phyloP scores from a whole-genome alignment of 345 rosid genomes.

The Gossypium rotundifolium region DNA sequence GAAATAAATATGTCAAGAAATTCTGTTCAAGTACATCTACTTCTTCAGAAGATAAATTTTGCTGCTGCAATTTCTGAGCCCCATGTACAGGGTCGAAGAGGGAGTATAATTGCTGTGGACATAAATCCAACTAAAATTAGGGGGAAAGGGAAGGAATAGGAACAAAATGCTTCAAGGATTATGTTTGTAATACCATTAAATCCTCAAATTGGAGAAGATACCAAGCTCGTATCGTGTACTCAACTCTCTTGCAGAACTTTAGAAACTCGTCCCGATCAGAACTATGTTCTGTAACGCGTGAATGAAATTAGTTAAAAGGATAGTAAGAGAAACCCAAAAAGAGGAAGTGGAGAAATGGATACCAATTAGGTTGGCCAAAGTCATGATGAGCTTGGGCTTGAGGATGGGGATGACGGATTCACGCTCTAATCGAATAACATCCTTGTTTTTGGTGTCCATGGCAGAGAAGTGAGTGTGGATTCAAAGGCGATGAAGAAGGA shows the following conservation, averaged over 20 bases:
- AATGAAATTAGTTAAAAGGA: too few species aligned
- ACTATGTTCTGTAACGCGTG: constrained; percentile 45
- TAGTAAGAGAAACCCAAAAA: background rate
- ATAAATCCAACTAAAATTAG: constrained; percentile 11
- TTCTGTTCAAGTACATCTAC: constrained; percentile 82
- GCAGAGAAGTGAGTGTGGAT: too few species aligned
- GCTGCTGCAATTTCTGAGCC: constrained; percentile 68
- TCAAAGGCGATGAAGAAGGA: too few species aligned
- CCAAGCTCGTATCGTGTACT: constrained; percentile 97
- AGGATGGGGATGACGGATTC: constrained; percentile 93
- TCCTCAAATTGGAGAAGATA: constrained; percentile 90
- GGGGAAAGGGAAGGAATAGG: constrained; percentile 5
- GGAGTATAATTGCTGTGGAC: constrained; percentile 82
- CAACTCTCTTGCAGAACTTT: constrained; percentile 86
- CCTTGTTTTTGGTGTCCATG: constrained; percentile 33
- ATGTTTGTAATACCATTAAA: constrained; percentile 53
- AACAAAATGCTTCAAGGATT: background rate
- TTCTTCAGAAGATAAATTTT: constrained; percentile 55
- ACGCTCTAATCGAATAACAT: constrained; percentile 72
- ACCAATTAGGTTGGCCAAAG: constrained; percentile 94
- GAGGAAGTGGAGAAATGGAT: background rate
- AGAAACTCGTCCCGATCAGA: constrained; percentile 71
- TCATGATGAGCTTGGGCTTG: constrained; percentile 92
- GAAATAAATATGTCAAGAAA: constrained; percentile 74
- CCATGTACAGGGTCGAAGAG: constrained; percentile 86